phyloP scores from a whole-genome alignment of 2,329 filamentous ascomycete species.

The Aureobasidium zeae region DNA sequence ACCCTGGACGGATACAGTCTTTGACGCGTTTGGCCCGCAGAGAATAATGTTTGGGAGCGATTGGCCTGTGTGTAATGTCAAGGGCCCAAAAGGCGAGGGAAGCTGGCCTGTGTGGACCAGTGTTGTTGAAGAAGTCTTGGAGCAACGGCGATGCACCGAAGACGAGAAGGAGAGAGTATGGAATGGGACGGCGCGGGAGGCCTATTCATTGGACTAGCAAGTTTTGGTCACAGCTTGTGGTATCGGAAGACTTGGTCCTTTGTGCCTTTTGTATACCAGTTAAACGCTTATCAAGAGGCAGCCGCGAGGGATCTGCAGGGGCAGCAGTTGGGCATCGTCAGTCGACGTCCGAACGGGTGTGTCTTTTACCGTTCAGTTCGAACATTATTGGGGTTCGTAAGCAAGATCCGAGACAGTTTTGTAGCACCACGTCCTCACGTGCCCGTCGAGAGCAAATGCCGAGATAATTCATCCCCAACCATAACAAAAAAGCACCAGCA shows the following conservation, averaged over 20 bases:
- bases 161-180: slow-evolving; percentile 60
- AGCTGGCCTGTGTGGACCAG: slow-evolving; percentile 70
- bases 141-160: slow-evolving; percentile 41
- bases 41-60: slow-evolving; percentile 86
- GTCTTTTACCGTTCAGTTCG: not conserved
- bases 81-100: slow-evolving; percentile 44
- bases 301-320: not conserved
- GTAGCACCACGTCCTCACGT: not conserved
- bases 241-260: no score
- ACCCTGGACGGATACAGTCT: slow-evolving; percentile 63
- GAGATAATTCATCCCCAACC: not conserved
- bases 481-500: not conserved
- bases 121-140: slow-evolving; percentile 58
- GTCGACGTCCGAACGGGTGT: not conserved
- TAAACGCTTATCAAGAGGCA: not conserved
- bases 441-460: no score
- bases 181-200: slow-evolving; percentile 36
- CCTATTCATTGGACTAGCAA: not conserved
- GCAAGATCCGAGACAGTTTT: slow-evolving; percentile 3
- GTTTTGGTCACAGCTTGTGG: not conserved
- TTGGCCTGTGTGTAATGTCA: slow-evolving; percentile 83
- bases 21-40: slow-evolving; percentile 60
- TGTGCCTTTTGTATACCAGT: not conserved
- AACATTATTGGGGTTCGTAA: no score
- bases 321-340: not conserved